phyloP scores from a whole-genome alignment of 768 basidiomycete genomes.

The Serendipita sp. region DNA sequence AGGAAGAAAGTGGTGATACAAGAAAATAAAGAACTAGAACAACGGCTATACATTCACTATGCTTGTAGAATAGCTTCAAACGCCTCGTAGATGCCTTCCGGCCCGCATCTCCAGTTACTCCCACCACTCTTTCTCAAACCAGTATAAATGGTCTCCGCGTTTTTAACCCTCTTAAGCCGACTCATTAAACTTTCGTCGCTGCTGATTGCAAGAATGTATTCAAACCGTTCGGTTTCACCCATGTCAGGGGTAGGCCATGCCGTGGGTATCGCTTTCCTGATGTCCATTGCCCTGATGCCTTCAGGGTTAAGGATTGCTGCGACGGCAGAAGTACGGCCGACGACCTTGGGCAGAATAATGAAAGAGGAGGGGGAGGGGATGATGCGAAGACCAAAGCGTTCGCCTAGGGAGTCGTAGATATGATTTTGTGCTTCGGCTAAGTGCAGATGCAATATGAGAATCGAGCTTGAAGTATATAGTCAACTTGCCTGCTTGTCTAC shows the following conservation, averaged over 20 bases:
- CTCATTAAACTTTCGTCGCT: constrained; percentile 66
- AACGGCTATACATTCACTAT: neutral
- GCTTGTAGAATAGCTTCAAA: neutral
- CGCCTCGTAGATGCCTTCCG: neutral
- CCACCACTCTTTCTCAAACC: constrained; percentile 26
- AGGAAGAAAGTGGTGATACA: neutral
- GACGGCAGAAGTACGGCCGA: constrained; percentile 71
- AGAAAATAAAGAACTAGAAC: neutral
- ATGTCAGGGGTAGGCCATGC: constrained; percentile 28
- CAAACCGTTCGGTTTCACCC: constrained; percentile 24
- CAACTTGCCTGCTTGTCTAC: constrained; percentile 44
- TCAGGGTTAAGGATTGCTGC: constrained; percentile 63
- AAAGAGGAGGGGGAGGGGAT: constrained; percentile 68
- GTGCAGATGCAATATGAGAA: neutral
- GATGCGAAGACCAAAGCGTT: constrained; percentile 64
- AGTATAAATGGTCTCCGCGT: constrained; percentile 55
- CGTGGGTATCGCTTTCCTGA: neutral
- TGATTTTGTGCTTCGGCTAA: constrained; percentile 78
- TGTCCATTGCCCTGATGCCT: constrained; percentile 23
- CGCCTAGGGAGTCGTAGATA: constrained; percentile 75
- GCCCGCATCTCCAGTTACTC: constrained; percentile 3
- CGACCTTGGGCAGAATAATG: constrained; percentile 68
- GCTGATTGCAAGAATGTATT: constrained; percentile 50
- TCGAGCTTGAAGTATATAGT: neutral
- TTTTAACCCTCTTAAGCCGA: constrained; percentile 57